A percentile compares a stretch with the other conserved stretches of the same genome.
Evolutionary conservation across 1,284 basidiomycete species (phyloP).

Genomic region (Papiliotrema flavescens): DNA sequence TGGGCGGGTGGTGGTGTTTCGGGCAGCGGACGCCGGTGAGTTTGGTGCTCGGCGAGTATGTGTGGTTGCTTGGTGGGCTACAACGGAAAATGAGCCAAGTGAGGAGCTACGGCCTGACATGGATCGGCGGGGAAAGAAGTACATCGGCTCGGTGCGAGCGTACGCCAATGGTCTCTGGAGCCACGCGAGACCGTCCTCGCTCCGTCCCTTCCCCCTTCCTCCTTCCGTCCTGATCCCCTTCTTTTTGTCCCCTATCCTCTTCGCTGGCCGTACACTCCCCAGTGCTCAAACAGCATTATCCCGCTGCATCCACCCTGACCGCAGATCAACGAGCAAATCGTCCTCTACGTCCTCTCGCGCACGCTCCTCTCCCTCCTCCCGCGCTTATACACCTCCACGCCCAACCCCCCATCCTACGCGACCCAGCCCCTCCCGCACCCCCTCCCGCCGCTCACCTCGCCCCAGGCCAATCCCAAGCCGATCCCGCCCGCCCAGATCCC

Average conservation of each 20-base stretch:
- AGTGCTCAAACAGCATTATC: background rate
- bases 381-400: slow-evolving; percentile 52
- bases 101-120: too few species aligned
- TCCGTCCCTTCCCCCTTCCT: too few species aligned
- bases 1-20: slow-evolving; percentile 91
- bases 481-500: slow-evolving; percentile 74
- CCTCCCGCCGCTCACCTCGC: slow-evolving; percentile 36
- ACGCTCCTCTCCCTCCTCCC: slow-evolving; percentile 84
- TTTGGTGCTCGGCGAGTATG: too few species aligned
- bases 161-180: too few species aligned
- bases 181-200: too few species aligned
- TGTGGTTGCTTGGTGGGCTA: too few species aligned
- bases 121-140: too few species aligned
- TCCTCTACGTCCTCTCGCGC: slow-evolving; percentile 89
- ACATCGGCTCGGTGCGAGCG: too few species aligned
- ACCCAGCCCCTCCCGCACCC: slow-evolving; percentile 39
- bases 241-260: too few species aligned
- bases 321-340: slow-evolving; percentile 97
- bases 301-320: background rate
- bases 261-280: too few species aligned
- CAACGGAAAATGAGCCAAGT: too few species aligned
- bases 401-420: slow-evolving; percentile 36
- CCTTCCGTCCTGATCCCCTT: too few species aligned
- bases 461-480: slow-evolving; percentile 55
- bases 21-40: slow-evolving; percentile 78